Percentiles rank a stretch among this genome's conserved stretches.
These are phyloP conservation scores for Magnolia kwangsiensis DNA, from an alignment of 164 flowering plant genomes.

Conservation along the genomic window DNA sequence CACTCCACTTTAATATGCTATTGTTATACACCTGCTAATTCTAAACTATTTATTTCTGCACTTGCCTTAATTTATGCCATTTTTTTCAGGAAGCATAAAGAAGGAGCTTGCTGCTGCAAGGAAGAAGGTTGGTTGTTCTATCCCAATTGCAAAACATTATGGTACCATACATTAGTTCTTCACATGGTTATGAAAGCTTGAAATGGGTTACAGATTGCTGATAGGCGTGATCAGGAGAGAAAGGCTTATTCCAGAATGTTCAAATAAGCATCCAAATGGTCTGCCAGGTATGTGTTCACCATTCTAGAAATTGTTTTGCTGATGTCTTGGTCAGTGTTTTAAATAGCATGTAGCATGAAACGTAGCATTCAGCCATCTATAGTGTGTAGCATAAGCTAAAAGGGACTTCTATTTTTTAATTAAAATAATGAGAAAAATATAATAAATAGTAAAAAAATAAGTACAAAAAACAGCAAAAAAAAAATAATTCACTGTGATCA, in stretches of 20 bases:
- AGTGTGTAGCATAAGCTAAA: too few relatives aligned
- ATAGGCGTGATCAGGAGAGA: constrained; percentile 35
- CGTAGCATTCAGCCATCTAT: too few relatives aligned
- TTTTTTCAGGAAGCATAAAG: constrained; percentile 70
- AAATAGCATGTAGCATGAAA: too few relatives aligned
- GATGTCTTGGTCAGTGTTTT: neutral
- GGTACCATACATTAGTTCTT: neutral
- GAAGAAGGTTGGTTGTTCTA: constrained; percentile 56
- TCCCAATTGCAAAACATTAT: neutral
- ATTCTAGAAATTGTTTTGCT: neutral
- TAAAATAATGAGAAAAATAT: too few relatives aligned
- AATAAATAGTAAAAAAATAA: too few relatives aligned
- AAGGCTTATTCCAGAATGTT: constrained; percentile 44
- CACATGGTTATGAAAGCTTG: neutral
- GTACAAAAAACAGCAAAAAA: too few relatives aligned
- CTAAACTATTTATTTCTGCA: neutral
- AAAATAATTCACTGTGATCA: too few relatives aligned
- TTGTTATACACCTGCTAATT: neutral
- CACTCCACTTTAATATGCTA: neutral
- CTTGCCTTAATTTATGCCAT: constrained; percentile 1
- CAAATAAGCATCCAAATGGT: constrained; percentile 10
- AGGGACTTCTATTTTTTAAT: too few relatives aligned
- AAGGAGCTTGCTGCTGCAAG: constrained; percentile 72
- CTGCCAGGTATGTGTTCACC: neutral
- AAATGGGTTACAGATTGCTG: constrained; percentile 35